Evolutionary conservation across 805 yeast genomes (phyloP), one percentile per base, ranked within the genome.

Genomic region (Lipomyces sp.): DNA sequence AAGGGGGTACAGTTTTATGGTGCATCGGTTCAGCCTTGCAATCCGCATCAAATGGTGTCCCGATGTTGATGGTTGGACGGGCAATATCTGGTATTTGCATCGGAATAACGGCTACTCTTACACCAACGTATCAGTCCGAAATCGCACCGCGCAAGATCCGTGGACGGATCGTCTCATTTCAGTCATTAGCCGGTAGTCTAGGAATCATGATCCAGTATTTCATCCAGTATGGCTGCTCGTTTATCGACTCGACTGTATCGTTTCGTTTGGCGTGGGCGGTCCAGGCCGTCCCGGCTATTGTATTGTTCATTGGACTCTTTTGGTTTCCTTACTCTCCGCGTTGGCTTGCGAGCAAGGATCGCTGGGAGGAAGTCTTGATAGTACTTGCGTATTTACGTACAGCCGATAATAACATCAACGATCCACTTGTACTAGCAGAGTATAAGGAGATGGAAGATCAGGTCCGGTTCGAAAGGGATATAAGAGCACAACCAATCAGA

Each of bases 251-350:
- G 75, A 18, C 79, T 79, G n/a, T 80, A 50, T 82, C 90, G 57
- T 89, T 89, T 84, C 82, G 93, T 73, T 75, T 85, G 30, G 89
- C 86, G 65, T 81, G 93, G 90, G 80, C 85, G 72, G 53, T 89
- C 79, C 81, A 84, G 79, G 76, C 83, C 74, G 65, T 87, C 74
- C 81, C 92, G 75, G 80, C 82, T 71, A 35, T 82, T 71, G 50
- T 87, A 70, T 66, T 84, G 75, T 71, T 80, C 70, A 32, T 83
- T 70, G 81, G 84, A 74, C 68, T 85, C 71, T 65, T 76, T 34
- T 67, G 77, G 65, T 72, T 80, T 48, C 75, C 75, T 50, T 80
- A 77, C 64, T 80, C 82, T 4, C 83, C 83, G 4, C 75, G 82
- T 53, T 80, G 83, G 82, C 74, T 80, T 18, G 80, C 80, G 2